A percentile compares a stretch with the other conserved stretches of the same genome.
phyloP scores from a whole-genome alignment of 2,329 filamentous ascomycete species.

The Akanthomyces dipterigenus region DNA sequence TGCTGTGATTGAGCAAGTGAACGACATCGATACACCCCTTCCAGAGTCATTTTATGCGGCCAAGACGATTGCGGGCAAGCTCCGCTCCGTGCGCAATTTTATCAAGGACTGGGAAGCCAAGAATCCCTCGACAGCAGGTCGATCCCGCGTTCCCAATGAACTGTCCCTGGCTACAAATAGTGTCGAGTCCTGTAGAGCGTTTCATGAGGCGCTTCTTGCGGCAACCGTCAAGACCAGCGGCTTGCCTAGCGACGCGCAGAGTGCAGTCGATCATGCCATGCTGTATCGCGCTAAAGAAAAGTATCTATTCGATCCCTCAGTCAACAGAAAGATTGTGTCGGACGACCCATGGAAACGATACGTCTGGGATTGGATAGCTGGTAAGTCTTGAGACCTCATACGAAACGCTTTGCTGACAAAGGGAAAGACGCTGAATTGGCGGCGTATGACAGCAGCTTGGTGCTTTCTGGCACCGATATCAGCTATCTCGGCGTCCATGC shows the following conservation, averaged over 20 bases:
- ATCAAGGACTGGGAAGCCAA: constrained; percentile 23
- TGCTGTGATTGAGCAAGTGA: constrained; percentile 30
- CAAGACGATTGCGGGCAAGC: constrained; percentile 40
- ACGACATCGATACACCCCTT: constrained; percentile 28
- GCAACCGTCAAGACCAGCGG: constrained; percentile 38
- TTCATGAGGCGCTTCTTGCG: constrained; percentile 49
- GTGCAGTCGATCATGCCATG: constrained; percentile 50
- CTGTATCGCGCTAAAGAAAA: constrained; percentile 53
- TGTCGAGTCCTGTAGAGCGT: constrained; percentile 44
- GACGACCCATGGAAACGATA: constrained; percentile 71
- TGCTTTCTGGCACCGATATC: constrained; percentile 60
- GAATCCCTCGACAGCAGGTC: constrained; percentile 22
- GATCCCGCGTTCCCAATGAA: constrained; percentile 22
- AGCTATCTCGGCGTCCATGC: constrained; percentile 68
- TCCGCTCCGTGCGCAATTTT: constrained; percentile 38
- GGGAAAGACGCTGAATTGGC: constrained; percentile 51
- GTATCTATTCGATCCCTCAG: constrained; percentile 57
- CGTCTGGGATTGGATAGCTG: constrained; percentile 69
- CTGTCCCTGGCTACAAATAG: constrained; percentile 32
- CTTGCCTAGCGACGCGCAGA: constrained; percentile 45
- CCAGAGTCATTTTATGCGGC: constrained; percentile 37
- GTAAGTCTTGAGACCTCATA: constrained; percentile 33
- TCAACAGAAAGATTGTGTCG: constrained; percentile 59
- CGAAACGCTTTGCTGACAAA: constrained; percentile 18
- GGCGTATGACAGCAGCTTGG: constrained; percentile 63